phyloP scores from a whole-genome alignment of 2,329 filamentous ascomycete genomes.

The Xylariaceae sp. region DNA sequence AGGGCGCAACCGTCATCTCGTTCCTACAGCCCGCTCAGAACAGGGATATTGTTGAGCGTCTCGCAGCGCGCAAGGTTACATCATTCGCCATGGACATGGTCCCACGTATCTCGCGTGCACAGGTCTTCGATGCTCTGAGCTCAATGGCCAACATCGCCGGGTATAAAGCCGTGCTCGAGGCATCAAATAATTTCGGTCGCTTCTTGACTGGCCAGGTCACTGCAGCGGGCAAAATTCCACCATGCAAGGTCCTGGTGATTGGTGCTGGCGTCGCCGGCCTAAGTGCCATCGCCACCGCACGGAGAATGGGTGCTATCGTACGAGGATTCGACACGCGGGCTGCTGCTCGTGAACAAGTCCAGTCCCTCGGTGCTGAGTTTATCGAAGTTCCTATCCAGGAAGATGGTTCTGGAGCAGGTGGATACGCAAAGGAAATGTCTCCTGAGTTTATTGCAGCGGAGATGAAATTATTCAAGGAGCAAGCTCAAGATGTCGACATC shows the following conservation, averaged over 20 bases:
- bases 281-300: conserved; percentile 81
- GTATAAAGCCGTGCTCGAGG: conserved; percentile 87
- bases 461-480: conserved; percentile 87
- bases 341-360: conserved; percentile 84
- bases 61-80: conserved; percentile 67
- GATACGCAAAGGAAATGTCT: conserved; percentile 92
- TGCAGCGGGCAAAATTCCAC: conserved; percentile 84
- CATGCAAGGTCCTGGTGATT: conserved; percentile 85
- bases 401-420: conserved; percentile 77
- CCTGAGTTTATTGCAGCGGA: conserved; percentile 90
- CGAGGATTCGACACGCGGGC: conserved; percentile 86
- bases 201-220: conserved; percentile 89
- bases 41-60: conserved; percentile 65
- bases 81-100: conserved; percentile 91
- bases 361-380: conserved; percentile 85
- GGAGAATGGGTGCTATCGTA: conserved; percentile 82
- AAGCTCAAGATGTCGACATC: conserved; percentile 84
- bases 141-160: conserved; percentile 95
- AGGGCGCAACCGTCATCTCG: conserved; percentile 72
- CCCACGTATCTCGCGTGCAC: conserved; percentile 81
- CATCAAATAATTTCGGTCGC: conserved; percentile 82
- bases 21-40: conserved; percentile 83
- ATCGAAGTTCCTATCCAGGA: conserved; percentile 82
- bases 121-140: conserved; percentile 82
- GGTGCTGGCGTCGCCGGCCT: conserved; percentile 85